Conservation (phyloP, 768 basidiomycete species). For the Collybia mongolica region DNA sequence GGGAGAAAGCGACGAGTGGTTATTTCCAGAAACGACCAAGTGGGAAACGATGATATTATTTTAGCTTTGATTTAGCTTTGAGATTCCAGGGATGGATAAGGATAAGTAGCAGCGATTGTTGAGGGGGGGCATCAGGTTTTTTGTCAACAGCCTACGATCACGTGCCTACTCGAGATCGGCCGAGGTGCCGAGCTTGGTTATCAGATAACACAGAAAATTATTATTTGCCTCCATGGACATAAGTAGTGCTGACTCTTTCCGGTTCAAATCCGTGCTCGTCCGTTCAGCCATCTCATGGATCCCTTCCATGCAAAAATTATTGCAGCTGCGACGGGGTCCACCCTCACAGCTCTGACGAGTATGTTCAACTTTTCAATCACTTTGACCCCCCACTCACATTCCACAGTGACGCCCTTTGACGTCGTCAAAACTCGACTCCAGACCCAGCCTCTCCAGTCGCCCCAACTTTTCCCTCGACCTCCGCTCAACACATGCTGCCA, state of each 20-base stretch:
- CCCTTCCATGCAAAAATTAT: slow-evolving; percentile 76
- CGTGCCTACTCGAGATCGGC: slow-evolving; percentile 10
- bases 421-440: slow-evolving; percentile 96
- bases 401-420: slow-evolving; percentile 97
- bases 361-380: slow-evolving; percentile 19
- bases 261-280: slow-evolving; percentile 5
- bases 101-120: not conserved
- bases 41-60: slow-evolving; percentile 6
- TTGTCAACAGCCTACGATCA: slow-evolving; percentile 16
- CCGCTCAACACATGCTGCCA: slow-evolving; percentile 70
- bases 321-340: slow-evolving; percentile 78
- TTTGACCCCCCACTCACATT: not conserved
- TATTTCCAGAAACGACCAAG: slow-evolving; percentile 5
- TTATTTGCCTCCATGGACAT: slow-evolving; percentile 1
- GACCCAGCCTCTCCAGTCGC: slow-evolving; percentile 70
- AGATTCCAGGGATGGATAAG: not conserved
- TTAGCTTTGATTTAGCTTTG: slow-evolving; percentile 1
- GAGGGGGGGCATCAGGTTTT: slow-evolving; percentile 8
- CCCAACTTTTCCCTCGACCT: slow-evolving; percentile 50
- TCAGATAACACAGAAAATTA: slow-evolving; percentile 22
- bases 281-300: slow-evolving; percentile 48
- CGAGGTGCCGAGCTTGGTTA: slow-evolving; percentile 18
- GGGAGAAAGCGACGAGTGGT: not conserved
- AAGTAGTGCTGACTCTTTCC: slow-evolving; percentile 4
- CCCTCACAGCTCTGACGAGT: slow-evolving; percentile 84